These are phyloP conservation scores for Penicillium samsonianum DNA, from an alignment of 495 filamentous ascomycete species.

Conservation along the genomic window DNA sequence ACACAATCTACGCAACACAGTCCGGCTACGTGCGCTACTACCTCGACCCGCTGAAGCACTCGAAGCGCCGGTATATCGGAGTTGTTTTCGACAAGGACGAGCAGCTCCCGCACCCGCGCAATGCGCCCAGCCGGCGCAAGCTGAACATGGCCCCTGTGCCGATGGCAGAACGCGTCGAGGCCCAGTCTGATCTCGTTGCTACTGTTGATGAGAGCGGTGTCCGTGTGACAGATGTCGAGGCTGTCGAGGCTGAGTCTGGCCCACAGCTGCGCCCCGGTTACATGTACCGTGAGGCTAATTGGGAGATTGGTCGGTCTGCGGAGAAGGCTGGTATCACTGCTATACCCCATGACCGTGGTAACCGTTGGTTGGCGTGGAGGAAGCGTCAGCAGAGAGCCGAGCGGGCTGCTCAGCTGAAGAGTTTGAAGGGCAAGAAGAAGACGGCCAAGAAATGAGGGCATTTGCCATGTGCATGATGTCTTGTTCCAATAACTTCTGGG, in stretches of 20 bases:
- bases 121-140: conserved; percentile 62
- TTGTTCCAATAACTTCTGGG: conserved; percentile 23
- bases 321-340: conserved; percentile 59
- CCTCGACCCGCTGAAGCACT: conserved; percentile 74
- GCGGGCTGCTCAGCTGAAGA: conserved; percentile 58
- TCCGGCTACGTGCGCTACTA: conserved; percentile 96
- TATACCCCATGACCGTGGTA: conserved; percentile 51
- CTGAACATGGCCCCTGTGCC: conserved; percentile 66
- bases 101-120: conserved; percentile 69
- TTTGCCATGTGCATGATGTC: conserved; percentile 22
- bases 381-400: conserved; percentile 55
- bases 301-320: conserved; percentile 72
- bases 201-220: conserved; percentile 31
- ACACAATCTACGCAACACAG: conserved; percentile 86
- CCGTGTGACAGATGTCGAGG: conserved; percentile 36
- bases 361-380: conserved; percentile 65
- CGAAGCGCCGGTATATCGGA: conserved; percentile 87
- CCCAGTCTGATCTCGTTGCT: conserved; percentile 40
- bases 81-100: conserved; percentile 75
- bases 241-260: conserved; percentile 39
- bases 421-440: conserved; percentile 57
- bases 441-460: conserved; percentile 41
- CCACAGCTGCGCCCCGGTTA: conserved; percentile 66
- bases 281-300: conserved; percentile 82
- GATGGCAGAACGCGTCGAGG: conserved; percentile 35